Evolutionary conservation across 2,329 filamentous ascomycete species (phyloP).

Genomic region (Lecanicillium sp.): DNA sequence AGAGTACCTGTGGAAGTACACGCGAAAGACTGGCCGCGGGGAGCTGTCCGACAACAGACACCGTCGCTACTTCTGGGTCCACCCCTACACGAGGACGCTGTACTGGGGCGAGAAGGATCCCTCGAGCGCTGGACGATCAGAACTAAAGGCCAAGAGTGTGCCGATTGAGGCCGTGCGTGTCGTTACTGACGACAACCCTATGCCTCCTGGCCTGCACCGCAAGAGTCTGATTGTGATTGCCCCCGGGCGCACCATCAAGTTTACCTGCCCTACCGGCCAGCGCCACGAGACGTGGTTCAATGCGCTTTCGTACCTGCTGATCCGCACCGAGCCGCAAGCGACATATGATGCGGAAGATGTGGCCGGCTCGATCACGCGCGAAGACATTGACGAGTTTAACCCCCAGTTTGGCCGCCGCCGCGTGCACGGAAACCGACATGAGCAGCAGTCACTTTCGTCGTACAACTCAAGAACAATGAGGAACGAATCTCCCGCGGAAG

Average conservation of each 20-base stretch:
- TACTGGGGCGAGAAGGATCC: slow-evolving; percentile 97
- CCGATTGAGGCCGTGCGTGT: slow-evolving; percentile 89
- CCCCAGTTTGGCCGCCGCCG: slow-evolving; percentile 44
- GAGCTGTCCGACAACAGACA: slow-evolving; percentile 87
- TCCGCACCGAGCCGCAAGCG: slow-evolving; percentile 65
- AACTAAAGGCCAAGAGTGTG: slow-evolving; percentile 80
- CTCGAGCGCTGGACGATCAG: slow-evolving; percentile 65
- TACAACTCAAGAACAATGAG: slow-evolving; percentile 70
- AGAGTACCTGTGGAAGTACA: slow-evolving; percentile 99
- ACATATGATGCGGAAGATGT: slow-evolving; percentile 56
- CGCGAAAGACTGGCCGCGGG: slow-evolving; percentile 82
- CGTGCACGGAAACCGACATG: slow-evolving; percentile 39
- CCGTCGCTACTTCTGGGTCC: slow-evolving; percentile 96
- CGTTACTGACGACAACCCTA: slow-evolving; percentile 88
- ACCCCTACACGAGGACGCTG: slow-evolving; percentile 90
- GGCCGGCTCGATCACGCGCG: slow-evolving; percentile 50
- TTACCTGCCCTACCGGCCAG: slow-evolving; percentile 89
- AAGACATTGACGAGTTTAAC: slow-evolving; percentile 76
- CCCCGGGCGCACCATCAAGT: slow-evolving; percentile 82
- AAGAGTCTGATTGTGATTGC: slow-evolving; percentile 91
- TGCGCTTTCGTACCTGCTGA: slow-evolving; percentile 83
- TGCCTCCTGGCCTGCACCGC: slow-evolving; percentile 87
- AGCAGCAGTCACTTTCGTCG: slow-evolving; percentile 65
- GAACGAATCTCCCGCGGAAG: slow-evolving; percentile 54
- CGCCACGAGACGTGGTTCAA: slow-evolving; percentile 99